A percentile compares a stretch with the other conserved stretches of the same genome.
Evolutionary conservation across 73 alveolate genomes (phyloP).

Genomic region (Paramecium primaurelia): DNA sequence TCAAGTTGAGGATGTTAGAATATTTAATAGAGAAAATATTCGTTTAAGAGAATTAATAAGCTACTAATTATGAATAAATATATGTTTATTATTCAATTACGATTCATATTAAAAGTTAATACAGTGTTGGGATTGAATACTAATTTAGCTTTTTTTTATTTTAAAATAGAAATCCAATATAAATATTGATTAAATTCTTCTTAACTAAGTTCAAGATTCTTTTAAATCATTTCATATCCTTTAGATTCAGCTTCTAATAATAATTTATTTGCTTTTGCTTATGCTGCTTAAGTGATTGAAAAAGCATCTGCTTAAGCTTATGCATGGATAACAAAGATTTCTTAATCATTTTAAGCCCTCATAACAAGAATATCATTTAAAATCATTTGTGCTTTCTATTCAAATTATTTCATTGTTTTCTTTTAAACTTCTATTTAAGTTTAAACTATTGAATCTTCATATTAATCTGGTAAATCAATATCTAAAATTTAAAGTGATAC

Average conservation of each 20-base stretch:
- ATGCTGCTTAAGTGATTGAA: constrained; percentile 13
- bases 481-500: constrained; percentile 39
- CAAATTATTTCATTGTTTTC: constrained; percentile 52
- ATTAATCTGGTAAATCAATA: constrained; percentile 61
- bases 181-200: constrained; percentile 52
- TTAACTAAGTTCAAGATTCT: background rate
- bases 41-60: constrained; percentile 17
- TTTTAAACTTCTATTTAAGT: constrained; percentile 59
- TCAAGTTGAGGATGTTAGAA: constrained; percentile 59
- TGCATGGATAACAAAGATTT: constrained; percentile 41
- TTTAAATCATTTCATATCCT: background rate
- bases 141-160: constrained; percentile 45
- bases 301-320: constrained; percentile 56
- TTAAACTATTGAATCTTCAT: constrained; percentile 50
- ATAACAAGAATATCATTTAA: constrained; percentile 48
- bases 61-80: background rate
- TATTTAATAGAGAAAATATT: constrained; percentile 37
- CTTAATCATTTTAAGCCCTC: constrained; percentile 56
- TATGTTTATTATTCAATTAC: background rate
- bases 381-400: constrained; percentile 41
- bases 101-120: constrained; percentile 24
- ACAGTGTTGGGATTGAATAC: constrained; percentile 15
- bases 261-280: constrained; percentile 43
- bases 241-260: constrained; percentile 60
- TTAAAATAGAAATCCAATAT: constrained; percentile 37